phyloP scores from a whole-genome alignment of 164 flowering plant species.

The Macadamia integrifolia region DNA sequence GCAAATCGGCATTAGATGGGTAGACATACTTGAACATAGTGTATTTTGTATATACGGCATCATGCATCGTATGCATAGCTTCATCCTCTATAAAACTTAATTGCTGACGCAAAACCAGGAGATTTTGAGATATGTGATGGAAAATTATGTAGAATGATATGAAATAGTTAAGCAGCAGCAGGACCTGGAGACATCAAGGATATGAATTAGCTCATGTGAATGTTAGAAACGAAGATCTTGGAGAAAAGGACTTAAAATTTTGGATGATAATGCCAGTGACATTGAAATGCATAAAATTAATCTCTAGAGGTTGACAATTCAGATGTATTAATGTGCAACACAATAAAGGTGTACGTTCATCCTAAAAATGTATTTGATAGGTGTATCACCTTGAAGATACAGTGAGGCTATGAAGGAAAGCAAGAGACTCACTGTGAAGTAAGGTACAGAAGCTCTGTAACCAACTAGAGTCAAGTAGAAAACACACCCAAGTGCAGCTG shows the following conservation, averaged over 20 bases:
- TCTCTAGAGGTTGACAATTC: not conserved
- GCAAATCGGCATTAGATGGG: not conserved
- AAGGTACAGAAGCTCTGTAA: constrained; percentile 81
- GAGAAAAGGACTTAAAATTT: not conserved
- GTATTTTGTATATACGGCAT: constrained; percentile 67
- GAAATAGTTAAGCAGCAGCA: constrained; percentile 66
- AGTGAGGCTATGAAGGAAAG: not conserved
- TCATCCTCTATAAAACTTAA: constrained; percentile 61
- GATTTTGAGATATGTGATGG: constrained; percentile 63
- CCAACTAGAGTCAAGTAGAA: constrained; percentile 87
- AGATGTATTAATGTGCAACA: not conserved
- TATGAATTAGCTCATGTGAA: constrained; percentile 11
- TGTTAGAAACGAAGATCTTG: not conserved
- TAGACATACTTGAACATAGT: constrained; percentile 77
- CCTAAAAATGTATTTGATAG: not conserved
- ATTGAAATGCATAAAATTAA: not conserved
- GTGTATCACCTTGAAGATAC: not conserved
- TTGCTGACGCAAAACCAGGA: constrained; percentile 56
- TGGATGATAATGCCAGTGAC: not conserved
- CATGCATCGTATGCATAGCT: constrained; percentile 57
- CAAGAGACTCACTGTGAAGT: constrained; percentile 63
- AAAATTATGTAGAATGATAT: constrained; percentile 73
- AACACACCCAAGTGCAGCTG: constrained; percentile 70
- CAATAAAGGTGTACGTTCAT: not conserved
- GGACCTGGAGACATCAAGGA: constrained; percentile 39